A percentile compares a stretch with the other conserved stretches of the same genome.
Conservation (phyloP, 2,329 filamentous ascomycete genomes). For the Chrysoporthe puriensis region DNA sequence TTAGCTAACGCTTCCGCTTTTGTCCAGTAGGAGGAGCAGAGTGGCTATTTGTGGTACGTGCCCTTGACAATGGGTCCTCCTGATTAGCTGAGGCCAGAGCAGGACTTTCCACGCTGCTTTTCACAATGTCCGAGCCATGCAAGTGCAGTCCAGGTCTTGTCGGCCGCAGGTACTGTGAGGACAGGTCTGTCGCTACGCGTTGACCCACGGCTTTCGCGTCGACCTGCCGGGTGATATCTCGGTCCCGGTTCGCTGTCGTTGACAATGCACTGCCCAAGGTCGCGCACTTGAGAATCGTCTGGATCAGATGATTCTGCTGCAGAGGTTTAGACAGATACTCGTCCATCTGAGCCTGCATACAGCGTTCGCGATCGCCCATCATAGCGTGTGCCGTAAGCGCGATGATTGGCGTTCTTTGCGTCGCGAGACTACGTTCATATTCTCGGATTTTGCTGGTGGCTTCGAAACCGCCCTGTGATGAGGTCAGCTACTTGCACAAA, state of each 20-base stretch:
- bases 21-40: conserved; percentile 45
- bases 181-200: conserved; percentile 37
- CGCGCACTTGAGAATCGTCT: conserved; percentile 95
- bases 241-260: conserved; percentile 66
- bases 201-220: conserved; percentile 50
- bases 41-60: conserved; percentile 48
- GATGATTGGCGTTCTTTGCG: conserved; percentile 90
- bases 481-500: conserved; percentile 40
- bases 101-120: conserved; percentile 58
- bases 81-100: conserved; percentile 62
- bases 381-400: conserved; percentile 97
- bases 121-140: conserved; percentile 43
- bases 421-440: conserved; percentile 81
- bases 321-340: conserved; percentile 97
- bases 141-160: conserved; percentile 59
- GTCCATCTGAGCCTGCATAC: conserved; percentile 98
- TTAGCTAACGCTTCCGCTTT: conserved; percentile 31
- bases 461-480: conserved; percentile 84
- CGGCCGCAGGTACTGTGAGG: conserved; percentile 42
- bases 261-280: conserved; percentile 86
- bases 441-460: conserved; percentile 95
- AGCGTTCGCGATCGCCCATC: conserved; percentile 97
- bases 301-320: conserved; percentile 95
- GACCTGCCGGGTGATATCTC: conserved; percentile 56
- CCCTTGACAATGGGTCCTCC: conserved; percentile 60